Percentiles rank a stretch among this genome's conserved stretches.
phyloP scores from a whole-genome alignment of 352 stramenopile genomes.

The Globisporangium megalacanthum region DNA sequence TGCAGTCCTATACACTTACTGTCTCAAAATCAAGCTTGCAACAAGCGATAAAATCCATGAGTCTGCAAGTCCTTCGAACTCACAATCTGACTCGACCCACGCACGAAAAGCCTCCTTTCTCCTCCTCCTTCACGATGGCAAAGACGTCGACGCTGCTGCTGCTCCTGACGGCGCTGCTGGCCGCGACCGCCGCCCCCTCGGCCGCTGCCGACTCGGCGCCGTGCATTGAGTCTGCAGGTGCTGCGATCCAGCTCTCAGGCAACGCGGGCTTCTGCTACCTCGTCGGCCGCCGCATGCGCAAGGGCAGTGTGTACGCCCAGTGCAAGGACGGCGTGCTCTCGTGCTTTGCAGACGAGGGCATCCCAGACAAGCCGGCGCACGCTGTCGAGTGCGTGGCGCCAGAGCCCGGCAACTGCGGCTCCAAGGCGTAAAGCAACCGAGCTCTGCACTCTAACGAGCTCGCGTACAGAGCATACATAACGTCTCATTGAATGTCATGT shows the following conservation, averaged over 20 bases:
- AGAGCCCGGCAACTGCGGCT: slow-evolving; percentile 25
- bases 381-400: slow-evolving; percentile 24
- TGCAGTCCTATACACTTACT: too few species aligned
- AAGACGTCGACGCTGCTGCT: too few species aligned
- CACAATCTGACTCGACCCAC: too few species aligned
- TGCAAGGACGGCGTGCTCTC: slow-evolving; percentile 28
- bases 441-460: too few species aligned
- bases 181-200: too few species aligned
- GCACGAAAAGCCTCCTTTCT: too few species aligned
- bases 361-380: slow-evolving; percentile 31
- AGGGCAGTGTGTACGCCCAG: slow-evolving; percentile 29
- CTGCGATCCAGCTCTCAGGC: slow-evolving; percentile 25
- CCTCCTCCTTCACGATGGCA: too few species aligned
- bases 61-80: too few species aligned
- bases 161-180: too few species aligned
- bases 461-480: too few species aligned
- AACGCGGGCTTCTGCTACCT: slow-evolving; percentile 45
- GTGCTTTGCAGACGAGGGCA: slow-evolving; percentile 38
- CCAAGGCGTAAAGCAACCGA: slow-evolving; percentile 7
- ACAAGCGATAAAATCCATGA: too few species aligned
- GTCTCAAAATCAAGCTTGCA: too few species aligned
- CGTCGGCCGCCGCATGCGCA: slow-evolving; percentile 35
- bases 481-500: neutral
- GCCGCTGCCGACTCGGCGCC: slow-evolving; percentile 9
- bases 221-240: slow-evolving; percentile 24